These are phyloP conservation scores for Termitomyces sp. DNA, from an alignment of 768 basidiomycete genomes.

Conservation along the genomic window DNA sequence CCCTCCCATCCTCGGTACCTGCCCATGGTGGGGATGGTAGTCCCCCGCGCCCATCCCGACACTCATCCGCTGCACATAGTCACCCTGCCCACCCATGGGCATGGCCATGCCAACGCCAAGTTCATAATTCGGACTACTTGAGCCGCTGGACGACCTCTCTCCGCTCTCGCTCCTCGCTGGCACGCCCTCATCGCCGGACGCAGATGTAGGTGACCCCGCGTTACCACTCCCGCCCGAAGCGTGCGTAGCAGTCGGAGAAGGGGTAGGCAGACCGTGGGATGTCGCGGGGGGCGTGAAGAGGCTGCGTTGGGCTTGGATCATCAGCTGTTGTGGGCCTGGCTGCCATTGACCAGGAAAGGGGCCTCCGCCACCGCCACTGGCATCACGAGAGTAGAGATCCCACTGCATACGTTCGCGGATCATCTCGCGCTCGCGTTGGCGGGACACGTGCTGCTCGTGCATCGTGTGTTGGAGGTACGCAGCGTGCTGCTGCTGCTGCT, in stretches of 20 bases:
- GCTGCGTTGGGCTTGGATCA: conserved; percentile 28
- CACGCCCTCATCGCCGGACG: conserved; percentile 3
- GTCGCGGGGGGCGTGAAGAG: conserved; percentile 42
- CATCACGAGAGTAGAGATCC: conserved; percentile 22
- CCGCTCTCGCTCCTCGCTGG: conserved; percentile 2
- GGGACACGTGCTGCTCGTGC: conserved; percentile 5
- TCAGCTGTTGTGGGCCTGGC: conserved; percentile 17
- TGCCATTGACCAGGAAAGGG: neutral
- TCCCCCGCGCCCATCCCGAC: conserved; percentile 4
- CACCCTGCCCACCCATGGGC: too few species aligned
- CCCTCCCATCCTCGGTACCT: conserved; percentile 12
- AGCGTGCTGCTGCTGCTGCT: conserved; percentile 11
- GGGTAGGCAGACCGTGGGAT: conserved; percentile 33
- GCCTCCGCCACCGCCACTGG: neutral
- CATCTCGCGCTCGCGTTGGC: conserved; percentile 13
- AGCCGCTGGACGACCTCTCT: conserved; percentile 8
- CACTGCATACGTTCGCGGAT: conserved; percentile 18
- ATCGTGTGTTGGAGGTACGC: conserved; percentile 7
- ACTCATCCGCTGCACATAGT: too few species aligned
- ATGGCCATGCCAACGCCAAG: conserved; percentile 10
- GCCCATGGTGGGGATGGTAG: neutral
- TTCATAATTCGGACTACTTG: conserved; percentile 18
- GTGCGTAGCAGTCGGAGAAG: conserved; percentile 13
- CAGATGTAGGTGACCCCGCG: conserved; percentile 8
- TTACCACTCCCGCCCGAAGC: neutral